Percentiles rank a stretch among this genome's conserved stretches.
Evolutionary conservation across 306 rosid genomes (phyloP).

Genomic region (Nissolia schottii): DNA sequence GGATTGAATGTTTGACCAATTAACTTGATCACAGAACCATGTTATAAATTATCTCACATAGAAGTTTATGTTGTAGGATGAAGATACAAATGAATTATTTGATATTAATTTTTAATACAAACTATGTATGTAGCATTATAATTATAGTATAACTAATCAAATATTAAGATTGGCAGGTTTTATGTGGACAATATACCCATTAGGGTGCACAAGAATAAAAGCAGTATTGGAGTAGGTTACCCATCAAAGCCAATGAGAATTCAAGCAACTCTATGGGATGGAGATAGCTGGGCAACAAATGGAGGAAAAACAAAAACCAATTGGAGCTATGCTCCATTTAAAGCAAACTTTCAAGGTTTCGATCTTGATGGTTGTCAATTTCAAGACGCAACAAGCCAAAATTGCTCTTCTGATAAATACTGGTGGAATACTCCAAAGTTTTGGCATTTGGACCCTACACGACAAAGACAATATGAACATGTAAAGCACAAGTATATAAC

Average conservation of each 20-base stretch:
- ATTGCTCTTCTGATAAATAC: conserved; percentile 28
- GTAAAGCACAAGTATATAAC: conserved; percentile 26
- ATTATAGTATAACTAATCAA: neutral
- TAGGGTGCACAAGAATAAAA: conserved; percentile 41
- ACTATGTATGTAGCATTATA: neutral
- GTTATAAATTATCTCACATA: too few species aligned
- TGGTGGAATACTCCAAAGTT: conserved; percentile 41
- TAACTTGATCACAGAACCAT: too few species aligned
- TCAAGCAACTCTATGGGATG: conserved; percentile 47
- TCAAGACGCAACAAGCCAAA: neutral
- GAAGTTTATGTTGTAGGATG: too few species aligned
- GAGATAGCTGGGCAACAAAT: conserved; percentile 54
- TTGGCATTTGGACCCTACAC: conserved; percentile 23
- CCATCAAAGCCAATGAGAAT: conserved; percentile 47
- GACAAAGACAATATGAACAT: conserved; percentile 13
- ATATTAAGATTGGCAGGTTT: conserved; percentile 28
- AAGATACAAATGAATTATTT: too few species aligned
- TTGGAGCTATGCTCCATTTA: conserved; percentile 52
- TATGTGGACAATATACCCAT: conserved; percentile 45
- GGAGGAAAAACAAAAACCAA: conserved; percentile 44
- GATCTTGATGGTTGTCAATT: conserved; percentile 32
- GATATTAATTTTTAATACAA: too few species aligned
- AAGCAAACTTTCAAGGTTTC: conserved; percentile 45
- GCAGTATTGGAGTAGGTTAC: conserved; percentile 22
- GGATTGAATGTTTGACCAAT: too few species aligned